Evolutionary conservation across 2,329 filamentous ascomycete genomes (phyloP).

Genomic region (Sporothrix curviconia): DNA sequence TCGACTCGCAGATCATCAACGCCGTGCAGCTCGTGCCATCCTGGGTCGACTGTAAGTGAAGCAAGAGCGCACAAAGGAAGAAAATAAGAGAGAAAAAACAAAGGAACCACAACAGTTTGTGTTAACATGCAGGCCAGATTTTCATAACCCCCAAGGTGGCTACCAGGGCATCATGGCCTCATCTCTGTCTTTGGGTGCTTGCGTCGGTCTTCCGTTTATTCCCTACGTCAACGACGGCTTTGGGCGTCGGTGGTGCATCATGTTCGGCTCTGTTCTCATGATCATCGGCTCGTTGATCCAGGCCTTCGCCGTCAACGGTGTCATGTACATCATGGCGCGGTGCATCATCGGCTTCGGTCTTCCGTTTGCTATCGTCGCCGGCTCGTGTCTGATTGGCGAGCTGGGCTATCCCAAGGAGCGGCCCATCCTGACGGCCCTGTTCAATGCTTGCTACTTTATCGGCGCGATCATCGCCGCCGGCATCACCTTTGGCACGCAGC

Average conservation of each 20-base stretch:
- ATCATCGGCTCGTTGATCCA: slow-evolving; percentile 47
- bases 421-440: slow-evolving; percentile 50
- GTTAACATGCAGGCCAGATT: slow-evolving; percentile 21
- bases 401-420: slow-evolving; percentile 56
- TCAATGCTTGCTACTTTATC: slow-evolving; percentile 49
- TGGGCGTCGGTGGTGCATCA: slow-evolving; percentile 45
- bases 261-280: slow-evolving; percentile 47
- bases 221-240: slow-evolving; percentile 44
- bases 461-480: slow-evolving; percentile 45
- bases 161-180: slow-evolving; percentile 37
- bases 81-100: neutral
- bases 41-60: slow-evolving; percentile 29
- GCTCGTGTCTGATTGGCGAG: slow-evolving; percentile 53
- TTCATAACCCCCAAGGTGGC: slow-evolving; percentile 27
- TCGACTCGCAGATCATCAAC: slow-evolving; percentile 41
- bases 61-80: neutral
- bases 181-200: slow-evolving; percentile 46
- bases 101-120: too few species aligned
- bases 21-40: slow-evolving; percentile 32
- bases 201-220: slow-evolving; percentile 45
- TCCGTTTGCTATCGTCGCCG: slow-evolving; percentile 52
- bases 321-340: slow-evolving; percentile 55
- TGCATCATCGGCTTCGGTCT: slow-evolving; percentile 57
- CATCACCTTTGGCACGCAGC: slow-evolving; percentile 41
- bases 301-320: slow-evolving; percentile 38